phyloP scores from a whole-genome alignment of 1,284 basidiomycete genomes.

The Trichosporon inkin region DNA sequence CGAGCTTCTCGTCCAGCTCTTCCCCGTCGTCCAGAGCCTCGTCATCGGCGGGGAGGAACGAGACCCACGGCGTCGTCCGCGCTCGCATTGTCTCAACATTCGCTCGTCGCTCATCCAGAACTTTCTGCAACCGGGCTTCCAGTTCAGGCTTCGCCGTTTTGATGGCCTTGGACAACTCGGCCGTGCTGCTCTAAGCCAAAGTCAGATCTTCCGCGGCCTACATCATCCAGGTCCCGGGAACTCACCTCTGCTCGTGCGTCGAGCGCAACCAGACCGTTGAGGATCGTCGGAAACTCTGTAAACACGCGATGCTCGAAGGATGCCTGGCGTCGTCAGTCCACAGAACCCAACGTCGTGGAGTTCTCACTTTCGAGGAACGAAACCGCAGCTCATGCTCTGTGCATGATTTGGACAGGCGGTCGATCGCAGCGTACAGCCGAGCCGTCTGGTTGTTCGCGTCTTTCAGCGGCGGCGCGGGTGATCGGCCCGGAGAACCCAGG shows the following conservation, averaged over 20 bases:
- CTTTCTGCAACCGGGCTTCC: slow-evolving; percentile 23
- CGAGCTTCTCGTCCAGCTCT: neutral
- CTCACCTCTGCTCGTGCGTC: slow-evolving; percentile 43
- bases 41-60: slow-evolving; percentile 22
- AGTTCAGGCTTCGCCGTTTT: slow-evolving; percentile 22
- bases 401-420: slow-evolving; percentile 32
- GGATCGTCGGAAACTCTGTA: slow-evolving; percentile 30
- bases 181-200: slow-evolving; percentile 21
- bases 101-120: slow-evolving; percentile 22
- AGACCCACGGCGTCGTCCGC: slow-evolving; percentile 40
- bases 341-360: too few relatives aligned
- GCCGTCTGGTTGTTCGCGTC: neutral
- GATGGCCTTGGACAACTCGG: slow-evolving; percentile 25
- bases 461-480: neutral
- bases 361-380: slow-evolving; percentile 33
- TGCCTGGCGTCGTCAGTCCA: slow-evolving; percentile 20
- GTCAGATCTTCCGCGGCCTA: neutral
- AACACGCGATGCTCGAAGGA: slow-evolving; percentile 44
- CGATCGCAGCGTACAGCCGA: slow-evolving; percentile 35
- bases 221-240: neutral
- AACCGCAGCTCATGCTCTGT: slow-evolving; percentile 43
- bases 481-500: neutral
- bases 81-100: slow-evolving; percentile 38
- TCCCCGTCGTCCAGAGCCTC: neutral
- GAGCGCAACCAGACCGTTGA: slow-evolving; percentile 27